phyloP scores from a whole-genome alignment of 257 asterid genomes.

The Scutellaria barbata region DNA sequence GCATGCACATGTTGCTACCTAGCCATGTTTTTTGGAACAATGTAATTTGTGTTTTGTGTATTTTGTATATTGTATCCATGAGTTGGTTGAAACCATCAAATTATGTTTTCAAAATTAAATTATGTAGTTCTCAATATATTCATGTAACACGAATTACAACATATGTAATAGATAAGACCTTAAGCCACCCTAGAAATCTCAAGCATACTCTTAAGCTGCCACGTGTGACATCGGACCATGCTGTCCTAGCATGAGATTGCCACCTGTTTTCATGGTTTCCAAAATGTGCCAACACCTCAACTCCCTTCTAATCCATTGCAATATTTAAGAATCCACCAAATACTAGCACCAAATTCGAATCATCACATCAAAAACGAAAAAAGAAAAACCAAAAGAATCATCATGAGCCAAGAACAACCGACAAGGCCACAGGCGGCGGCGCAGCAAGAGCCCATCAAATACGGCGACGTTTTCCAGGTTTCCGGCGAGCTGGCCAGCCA shows the following conservation, averaged over 20 bases:
- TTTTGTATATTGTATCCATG: no score
- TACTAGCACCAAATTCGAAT: neutral
- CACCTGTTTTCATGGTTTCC: conserved; percentile 6
- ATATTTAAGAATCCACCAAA: neutral
- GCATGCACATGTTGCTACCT: neutral
- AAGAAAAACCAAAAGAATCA: neutral
- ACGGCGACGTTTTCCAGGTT: conserved; percentile 63
- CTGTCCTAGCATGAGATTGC: conserved; percentile 23
- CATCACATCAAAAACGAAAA: neutral
- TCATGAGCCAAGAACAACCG: conserved; percentile 65
- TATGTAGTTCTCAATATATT: no score
- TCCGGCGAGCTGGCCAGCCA: conserved; percentile 57
- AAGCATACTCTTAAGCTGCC: neutral
- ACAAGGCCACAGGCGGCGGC: conserved; percentile 37
- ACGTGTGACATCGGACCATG: conserved; percentile 26
- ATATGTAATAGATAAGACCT: no score
- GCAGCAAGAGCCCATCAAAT: conserved; percentile 52
- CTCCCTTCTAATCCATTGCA: neutral
- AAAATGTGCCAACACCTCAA: conserved; percentile 9
- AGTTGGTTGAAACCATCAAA: no score
- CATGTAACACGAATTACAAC: no score
- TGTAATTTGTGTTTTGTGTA: no score
- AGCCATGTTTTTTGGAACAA: neutral
- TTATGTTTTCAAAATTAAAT: no score
- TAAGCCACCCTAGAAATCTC: no score